Evolutionary conservation across 1,139 yeast genomes (phyloP), one percentile per base, ranked within the genome.

Genomic region (Sugiyamaella pinicola): DNA sequence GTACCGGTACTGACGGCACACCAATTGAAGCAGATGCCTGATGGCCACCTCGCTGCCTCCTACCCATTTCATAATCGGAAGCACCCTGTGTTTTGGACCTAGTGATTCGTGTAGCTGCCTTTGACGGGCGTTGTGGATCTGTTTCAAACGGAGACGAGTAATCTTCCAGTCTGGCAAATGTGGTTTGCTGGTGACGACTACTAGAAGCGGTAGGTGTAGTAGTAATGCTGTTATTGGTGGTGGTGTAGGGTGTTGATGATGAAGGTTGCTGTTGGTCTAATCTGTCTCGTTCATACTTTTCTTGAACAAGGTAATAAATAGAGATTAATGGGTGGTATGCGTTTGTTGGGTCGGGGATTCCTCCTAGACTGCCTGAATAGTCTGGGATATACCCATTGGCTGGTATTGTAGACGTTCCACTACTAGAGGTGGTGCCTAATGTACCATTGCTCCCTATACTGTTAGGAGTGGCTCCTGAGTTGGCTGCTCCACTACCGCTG

Each of bases 301-400:
- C 99, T 53, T 81, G 83, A 19, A 91, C 96, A 62, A 95, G 76
- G 66, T 81, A 86, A 68, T 95, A 95, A 35, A 93, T 85, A 2
- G 96, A 88, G 10, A 93, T 72, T 59, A 91, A 75, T 0, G 99
- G 98, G 69, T 90, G 96, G 69, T 80, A 93, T 0, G 95, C 95
- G 53, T 81, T 79, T 0, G 96, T 87, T n/a, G 97, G 97, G 68
- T 88, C 95, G 31, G 46, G 44, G 24, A 33, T 12, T 15, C 17
- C 15, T 21, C 44, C 44, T 17, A 24, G 6, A n/a, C 33, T n/a
- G 18, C 33, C 33, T 2, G n/a, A 17, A 22, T 40, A 26, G 26
- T 33, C 47, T 15, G 17, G 10, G 9, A 3, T 17, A 42, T 33
- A 19, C 6, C 35, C 35, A 41, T 17, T n/a, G 13, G 35, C 6